Base-by-base conservation (phyloP, 371 early-diverging fungal genomes). In the Mucor lusitanicus region DNA sequence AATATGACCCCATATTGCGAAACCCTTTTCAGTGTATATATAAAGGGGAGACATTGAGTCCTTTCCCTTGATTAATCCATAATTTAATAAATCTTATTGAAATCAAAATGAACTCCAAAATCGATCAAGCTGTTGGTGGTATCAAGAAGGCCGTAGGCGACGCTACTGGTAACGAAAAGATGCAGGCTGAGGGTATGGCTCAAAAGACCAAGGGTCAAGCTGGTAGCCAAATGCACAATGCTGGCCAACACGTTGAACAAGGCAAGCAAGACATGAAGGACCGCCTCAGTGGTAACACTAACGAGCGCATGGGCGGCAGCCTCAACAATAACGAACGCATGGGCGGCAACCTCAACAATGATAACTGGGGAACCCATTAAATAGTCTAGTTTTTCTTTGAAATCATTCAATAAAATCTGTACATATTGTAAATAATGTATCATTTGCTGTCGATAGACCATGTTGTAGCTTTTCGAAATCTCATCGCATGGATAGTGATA, bases 91-190 rank as follows among this genome's bases (percentile, higher is more conserved):
- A 19, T 12, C 21, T 7, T 21, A 33, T 23, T 19, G 25, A 37
- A 54, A 25, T 62, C 12, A 50, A 32, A 62, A 62, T 62, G 62
- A 33, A 50, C 21, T 48, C 50, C 7, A 62, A 62, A 35, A 33
- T 32, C 50, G 39, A 63, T 63, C 63, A 63, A 63, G 54, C 53
- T 27, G 25, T 46, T 35, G 63, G 63, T 63, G 53, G 53, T 27
- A 33, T 63, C 39, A 63, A 63, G 63, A 53, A 63, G 15, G 17
- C 37, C 6, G 63, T 32, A 1, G 63, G 63, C 13, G 25, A n/a
- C 3, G 37, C 63, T 37, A 27, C 35, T 3, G 63, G 63, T 17
- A 53, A 63, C 35, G 8, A 33, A 25, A 50, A 35, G 17, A 30
- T 63, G 30, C 25, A 63, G 37, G 37, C 54, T 25, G 63, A 63